These are phyloP conservation scores for Purpureocillium takamizusanense DNA, from an alignment of 2,329 filamentous ascomycete species.

Conservation along the genomic window DNA sequence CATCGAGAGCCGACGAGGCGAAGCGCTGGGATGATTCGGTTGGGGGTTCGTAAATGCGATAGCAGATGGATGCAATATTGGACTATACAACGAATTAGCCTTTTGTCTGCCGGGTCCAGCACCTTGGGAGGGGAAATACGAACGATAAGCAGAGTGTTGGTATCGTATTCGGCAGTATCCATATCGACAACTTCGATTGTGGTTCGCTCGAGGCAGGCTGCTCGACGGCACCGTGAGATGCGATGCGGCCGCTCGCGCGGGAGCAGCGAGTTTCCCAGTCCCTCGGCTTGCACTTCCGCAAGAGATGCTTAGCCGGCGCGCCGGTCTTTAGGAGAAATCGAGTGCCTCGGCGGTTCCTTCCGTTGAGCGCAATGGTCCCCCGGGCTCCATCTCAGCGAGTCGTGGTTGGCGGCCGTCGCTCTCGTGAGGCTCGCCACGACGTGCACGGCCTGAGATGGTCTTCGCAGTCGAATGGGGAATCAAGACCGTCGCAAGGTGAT, in stretches of 20 bases:
- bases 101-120: background rate
- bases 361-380: slow-evolving; percentile 7
- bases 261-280: no score
- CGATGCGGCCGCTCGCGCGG: slow-evolving; percentile 1
- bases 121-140: slow-evolving; percentile 14
- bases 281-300: no score
- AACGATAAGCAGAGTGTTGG: slow-evolving; percentile 51
- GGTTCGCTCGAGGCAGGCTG: background rate
- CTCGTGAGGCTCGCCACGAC: slow-evolving; percentile 2
- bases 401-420: slow-evolving; percentile 9
- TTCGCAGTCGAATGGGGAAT: background rate
- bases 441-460: background rate
- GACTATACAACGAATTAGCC: slow-evolving; percentile 28
- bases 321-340: slow-evolving; percentile 5
- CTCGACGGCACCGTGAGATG: slow-evolving; percentile 1
- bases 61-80: slow-evolving; percentile 46
- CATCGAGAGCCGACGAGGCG: slow-evolving; percentile 36
- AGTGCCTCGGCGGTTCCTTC: slow-evolving; percentile 9
- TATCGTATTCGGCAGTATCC: slow-evolving; percentile 56
- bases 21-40: slow-evolving; percentile 33
- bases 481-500: no score
- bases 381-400: slow-evolving; percentile 31
- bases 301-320: background rate
- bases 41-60: slow-evolving; percentile 44
- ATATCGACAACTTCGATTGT: slow-evolving; percentile 36